Base-by-base conservation (phyloP, 345 rosid species). In the Isatis tinctoria region DNA sequence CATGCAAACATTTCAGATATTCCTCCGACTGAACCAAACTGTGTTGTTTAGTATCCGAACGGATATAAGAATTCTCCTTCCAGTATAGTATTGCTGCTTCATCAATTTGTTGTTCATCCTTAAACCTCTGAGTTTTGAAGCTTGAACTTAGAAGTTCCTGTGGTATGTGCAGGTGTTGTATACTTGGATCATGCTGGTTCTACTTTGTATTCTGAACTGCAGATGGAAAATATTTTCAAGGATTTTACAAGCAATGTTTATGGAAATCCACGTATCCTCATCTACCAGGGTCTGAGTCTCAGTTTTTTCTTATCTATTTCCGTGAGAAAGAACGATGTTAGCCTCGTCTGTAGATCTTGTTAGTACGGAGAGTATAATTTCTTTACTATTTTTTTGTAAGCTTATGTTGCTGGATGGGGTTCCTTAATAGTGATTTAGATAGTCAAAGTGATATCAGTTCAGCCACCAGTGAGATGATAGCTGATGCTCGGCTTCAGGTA, bases 151-250 rank as follows among this genome's bases (percentile, higher is more conserved):
- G 4, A 49, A 47, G 30, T 27, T 72, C 10, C 41, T 52, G 60
- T 74, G 73, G 76, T 41, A 52, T 28, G 57, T 84, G 79, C 73
- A 94, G 99, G 87, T 73, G 75, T 72, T 64, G 90, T 87, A n/a
- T 95, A 90, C 72, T 80, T 90, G 86, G 99, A 95, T 57, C 99
- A 95, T 81, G 97, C 99, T 44, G 97, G 97, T 72, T 92, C 99
- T 37, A 95, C 99, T 71, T 83, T 95, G 53, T 92, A 90, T 80
- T 95, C 99, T 26, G 97, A 92, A 77, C 74, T 83, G 84, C 99
- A 92, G 85, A 86, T 95, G 96, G 97, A 92, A 74, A 81, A 84
- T 27, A 63, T 92, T n/a, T 83, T 90, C 56, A 87, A 83, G 64
- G 88, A 95, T 49, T 80, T 95, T 20, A 76, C 80, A 1, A 24